A percentile compares a stretch with the other conserved stretches of the same genome.
phyloP scores from a whole-genome alignment of 208 protist species.

The Histomonas meleagridis region DNA sequence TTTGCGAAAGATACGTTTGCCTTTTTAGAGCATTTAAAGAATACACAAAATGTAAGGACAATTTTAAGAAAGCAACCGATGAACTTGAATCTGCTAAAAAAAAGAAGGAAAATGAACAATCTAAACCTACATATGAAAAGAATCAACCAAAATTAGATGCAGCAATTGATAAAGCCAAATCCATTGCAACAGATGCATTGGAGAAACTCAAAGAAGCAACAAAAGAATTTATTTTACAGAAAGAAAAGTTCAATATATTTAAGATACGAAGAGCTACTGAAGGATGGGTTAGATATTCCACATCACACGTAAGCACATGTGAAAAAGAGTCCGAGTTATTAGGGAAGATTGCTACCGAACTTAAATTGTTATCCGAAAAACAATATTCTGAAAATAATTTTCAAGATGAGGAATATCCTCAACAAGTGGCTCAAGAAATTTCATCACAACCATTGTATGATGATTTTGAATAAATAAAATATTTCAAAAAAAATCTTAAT shows the following conservation, averaged over 20 bases:
- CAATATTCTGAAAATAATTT: no score
- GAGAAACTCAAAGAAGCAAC: background rate
- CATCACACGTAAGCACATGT: no score
- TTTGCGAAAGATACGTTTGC: background rate
- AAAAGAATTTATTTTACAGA: background rate
- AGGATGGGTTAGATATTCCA: background rate
- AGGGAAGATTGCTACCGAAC: no score
- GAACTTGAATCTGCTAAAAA: background rate
- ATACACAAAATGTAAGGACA: background rate
- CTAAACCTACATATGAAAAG: background rate
- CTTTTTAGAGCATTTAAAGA: background rate
- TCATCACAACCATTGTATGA: no score
- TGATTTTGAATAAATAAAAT: no score
- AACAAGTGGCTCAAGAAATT: no score
- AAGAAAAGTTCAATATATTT: background rate
- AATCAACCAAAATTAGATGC: background rate
- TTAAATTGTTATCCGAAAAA: no score
- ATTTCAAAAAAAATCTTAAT: no score
- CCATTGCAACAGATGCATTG: background rate
- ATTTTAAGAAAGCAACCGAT: background rate
- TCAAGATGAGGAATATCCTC: no score
- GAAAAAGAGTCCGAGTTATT: no score
- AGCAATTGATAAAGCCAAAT: background rate
- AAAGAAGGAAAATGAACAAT: background rate
- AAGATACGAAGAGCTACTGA: background rate